Evolutionary conservation across 768 basidiomycete species (phyloP).

Genomic region (Auriscalpium microsporum): DNA sequence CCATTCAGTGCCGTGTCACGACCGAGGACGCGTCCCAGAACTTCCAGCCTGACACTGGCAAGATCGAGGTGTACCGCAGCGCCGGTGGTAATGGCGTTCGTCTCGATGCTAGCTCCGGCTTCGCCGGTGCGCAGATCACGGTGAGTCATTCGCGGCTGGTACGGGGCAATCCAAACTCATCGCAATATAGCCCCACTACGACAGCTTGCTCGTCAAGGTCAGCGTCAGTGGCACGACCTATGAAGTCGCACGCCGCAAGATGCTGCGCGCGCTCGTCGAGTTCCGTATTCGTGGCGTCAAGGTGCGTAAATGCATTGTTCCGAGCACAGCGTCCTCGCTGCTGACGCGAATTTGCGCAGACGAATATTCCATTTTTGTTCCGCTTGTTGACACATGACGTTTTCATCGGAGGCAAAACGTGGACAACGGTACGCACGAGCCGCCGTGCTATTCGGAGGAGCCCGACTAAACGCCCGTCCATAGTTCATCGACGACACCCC

Average conservation of each 20-base stretch:
- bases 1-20: conserved; percentile 97
- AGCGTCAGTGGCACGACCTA: conserved; percentile 95
- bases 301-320: conserved; percentile 31
- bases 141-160: conserved; percentile 34
- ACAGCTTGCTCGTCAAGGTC: conserved; percentile 95
- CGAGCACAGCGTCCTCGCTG: not conserved
- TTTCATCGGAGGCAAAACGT: conserved; percentile 94
- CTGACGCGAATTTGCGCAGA: conserved; percentile 37
- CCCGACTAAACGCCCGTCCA: not conserved
- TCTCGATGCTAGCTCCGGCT: conserved; percentile 93
- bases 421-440: conserved; percentile 71
- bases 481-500: conserved; percentile 99
- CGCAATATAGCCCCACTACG: conserved; percentile 79
- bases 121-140: conserved; percentile 98
- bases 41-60: conserved; percentile 98
- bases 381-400: conserved; percentile 93
- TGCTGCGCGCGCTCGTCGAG: conserved; percentile 98
- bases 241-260: conserved; percentile 97
- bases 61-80: conserved; percentile 98
- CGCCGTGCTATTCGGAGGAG: not conserved
- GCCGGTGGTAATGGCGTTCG: conserved; percentile 98
- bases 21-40: conserved; percentile 88
- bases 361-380: conserved; percentile 99
- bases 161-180: not conserved
- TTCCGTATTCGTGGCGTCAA: conserved; percentile 99